Evolutionary conservation across 192 early-diverging fungal genomes (phyloP).

Genomic region (Podila minutissima): DNA sequence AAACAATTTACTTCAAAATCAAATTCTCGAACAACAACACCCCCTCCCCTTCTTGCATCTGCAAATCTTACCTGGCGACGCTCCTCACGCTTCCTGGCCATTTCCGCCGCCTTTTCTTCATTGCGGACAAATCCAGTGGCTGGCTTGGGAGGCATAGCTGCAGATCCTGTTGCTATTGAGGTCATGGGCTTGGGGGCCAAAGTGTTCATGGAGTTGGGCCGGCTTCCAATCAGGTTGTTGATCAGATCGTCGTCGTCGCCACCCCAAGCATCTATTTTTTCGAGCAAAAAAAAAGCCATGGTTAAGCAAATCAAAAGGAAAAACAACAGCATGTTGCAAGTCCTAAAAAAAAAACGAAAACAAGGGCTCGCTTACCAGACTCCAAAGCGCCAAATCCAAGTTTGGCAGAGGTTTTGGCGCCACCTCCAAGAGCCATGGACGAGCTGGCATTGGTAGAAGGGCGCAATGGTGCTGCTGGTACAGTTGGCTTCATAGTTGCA

Average conservation of each 20-base stretch:
- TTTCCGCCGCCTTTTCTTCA: slow-evolving; percentile 60
- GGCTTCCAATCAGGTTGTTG: slow-evolving; percentile 25
- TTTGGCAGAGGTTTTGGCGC: slow-evolving; percentile 5
- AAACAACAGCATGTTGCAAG: background rate
- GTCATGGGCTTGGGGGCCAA: background rate
- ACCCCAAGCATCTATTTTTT: slow-evolving; percentile 48
- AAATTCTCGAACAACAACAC: too few relatives aligned
- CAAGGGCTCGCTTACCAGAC: slow-evolving; percentile 5
- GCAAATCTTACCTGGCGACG: slow-evolving; percentile 50
- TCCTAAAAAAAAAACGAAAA: background rate
- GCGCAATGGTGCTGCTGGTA: background rate
- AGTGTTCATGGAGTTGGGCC: background rate
- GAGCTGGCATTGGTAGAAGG: slow-evolving; percentile 32
- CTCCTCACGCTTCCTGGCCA: slow-evolving; percentile 64
- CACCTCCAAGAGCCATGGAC: slow-evolving; percentile 34
- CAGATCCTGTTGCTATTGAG: slow-evolving; percentile 8
- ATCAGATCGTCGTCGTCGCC: slow-evolving; percentile 42
- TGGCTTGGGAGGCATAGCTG: slow-evolving; percentile 1
- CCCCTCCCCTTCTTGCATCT: too few relatives aligned
- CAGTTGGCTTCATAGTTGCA: slow-evolving; percentile 23
- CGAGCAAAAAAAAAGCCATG: background rate
- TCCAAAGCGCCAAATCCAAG: slow-evolving; percentile 45
- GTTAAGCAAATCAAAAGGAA: background rate
- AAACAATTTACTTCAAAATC: too few relatives aligned
- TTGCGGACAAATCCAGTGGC: slow-evolving; percentile 32